Evolutionary conservation across 768 basidiomycete genomes (phyloP).

Genomic region (Lyophyllum semitale): DNA sequence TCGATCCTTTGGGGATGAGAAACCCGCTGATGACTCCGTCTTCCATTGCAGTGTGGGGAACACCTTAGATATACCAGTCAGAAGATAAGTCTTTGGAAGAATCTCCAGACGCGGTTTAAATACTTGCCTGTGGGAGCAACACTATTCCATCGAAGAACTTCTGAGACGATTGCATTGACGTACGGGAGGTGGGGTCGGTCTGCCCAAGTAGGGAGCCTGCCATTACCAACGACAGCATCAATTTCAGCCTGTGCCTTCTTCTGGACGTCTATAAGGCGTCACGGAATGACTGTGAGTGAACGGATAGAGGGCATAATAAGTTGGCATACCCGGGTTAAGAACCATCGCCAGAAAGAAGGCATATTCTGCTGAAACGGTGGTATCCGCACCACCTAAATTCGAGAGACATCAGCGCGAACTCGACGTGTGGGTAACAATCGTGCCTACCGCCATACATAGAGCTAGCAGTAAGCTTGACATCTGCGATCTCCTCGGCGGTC

Average conservation of each 20-base stretch:
- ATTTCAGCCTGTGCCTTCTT: constrained; percentile 55
- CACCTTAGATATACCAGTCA: constrained; percentile 26
- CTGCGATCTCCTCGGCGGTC: constrained; percentile 32
- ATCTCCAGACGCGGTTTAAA: constrained; percentile 11
- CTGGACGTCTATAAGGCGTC: constrained; percentile 39
- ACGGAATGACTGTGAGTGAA: not conserved
- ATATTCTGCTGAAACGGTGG: not conserved
- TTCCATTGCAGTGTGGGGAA: not conserved
- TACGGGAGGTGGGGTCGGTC: constrained; percentile 54
- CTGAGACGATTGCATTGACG: constrained; percentile 36
- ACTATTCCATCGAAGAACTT: not conserved
- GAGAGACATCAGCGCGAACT: not conserved
- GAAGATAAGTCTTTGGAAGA: not conserved
- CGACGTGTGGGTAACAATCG: not conserved
- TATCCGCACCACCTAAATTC: not conserved
- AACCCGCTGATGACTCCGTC: not conserved
- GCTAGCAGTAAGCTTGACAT: constrained; percentile 44
- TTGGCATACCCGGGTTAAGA: not conserved
- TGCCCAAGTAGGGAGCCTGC: constrained; percentile 36
- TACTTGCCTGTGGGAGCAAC: not conserved
- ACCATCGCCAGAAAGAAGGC: constrained; percentile 1
- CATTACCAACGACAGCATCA: constrained; percentile 39
- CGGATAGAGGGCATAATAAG: not conserved
- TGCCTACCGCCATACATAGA: constrained; percentile 48
- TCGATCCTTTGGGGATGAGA: not conserved